Percentiles rank a stretch among this genome's conserved stretches.
These are phyloP conservation scores for Scytalidium sp. DNA, from an alignment of 2,329 filamentous ascomycete genomes.

Conservation along the genomic window DNA sequence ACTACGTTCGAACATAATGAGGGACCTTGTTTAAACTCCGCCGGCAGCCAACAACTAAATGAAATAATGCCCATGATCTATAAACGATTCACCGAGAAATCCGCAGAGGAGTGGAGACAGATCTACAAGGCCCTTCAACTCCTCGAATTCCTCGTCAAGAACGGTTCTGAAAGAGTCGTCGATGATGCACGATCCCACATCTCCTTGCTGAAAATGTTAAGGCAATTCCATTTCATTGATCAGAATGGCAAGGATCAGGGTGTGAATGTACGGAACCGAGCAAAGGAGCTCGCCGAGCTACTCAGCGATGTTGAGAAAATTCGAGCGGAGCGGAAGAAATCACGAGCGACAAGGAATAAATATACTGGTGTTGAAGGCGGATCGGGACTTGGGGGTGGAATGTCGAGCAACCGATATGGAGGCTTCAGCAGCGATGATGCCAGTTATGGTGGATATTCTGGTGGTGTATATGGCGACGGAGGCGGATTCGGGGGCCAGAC, in stretches of 20 bases:
- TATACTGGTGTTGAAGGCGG: conserved; percentile 94
- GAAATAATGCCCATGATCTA: conserved; percentile 99
- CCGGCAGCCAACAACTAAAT: conserved; percentile 81
- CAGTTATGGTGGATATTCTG: conserved; percentile 61
- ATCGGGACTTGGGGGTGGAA: conserved; percentile 51
- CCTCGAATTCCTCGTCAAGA: conserved; percentile 95
- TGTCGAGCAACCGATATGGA: conserved; percentile 62
- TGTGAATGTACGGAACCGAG: conserved; percentile 93
- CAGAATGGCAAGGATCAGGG: conserved; percentile 97
- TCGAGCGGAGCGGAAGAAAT: conserved; percentile 81
- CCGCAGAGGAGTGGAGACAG: conserved; percentile 97
- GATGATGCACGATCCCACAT: conserved; percentile 96
- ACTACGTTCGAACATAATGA: not conserved
- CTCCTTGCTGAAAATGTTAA: conserved; percentile 94
- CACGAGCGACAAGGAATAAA: conserved; percentile 84
- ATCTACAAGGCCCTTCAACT: conserved; percentile 98
- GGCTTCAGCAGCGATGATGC: conserved; percentile 85
- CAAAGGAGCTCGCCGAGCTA: conserved; percentile 94
- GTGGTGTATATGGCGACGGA: conserved; percentile 89
- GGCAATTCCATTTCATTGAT: conserved; percentile 97
- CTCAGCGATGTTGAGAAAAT: conserved; percentile 89
- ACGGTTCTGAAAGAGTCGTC: conserved; percentile 94
- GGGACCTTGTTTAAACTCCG: conserved; percentile 13
- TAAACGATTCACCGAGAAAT: conserved; percentile 97
- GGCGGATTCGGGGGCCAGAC: conserved; percentile 84